phyloP scores from a whole-genome alignment of 805 yeast species.

The Nakazawaea ambrosiae region DNA sequence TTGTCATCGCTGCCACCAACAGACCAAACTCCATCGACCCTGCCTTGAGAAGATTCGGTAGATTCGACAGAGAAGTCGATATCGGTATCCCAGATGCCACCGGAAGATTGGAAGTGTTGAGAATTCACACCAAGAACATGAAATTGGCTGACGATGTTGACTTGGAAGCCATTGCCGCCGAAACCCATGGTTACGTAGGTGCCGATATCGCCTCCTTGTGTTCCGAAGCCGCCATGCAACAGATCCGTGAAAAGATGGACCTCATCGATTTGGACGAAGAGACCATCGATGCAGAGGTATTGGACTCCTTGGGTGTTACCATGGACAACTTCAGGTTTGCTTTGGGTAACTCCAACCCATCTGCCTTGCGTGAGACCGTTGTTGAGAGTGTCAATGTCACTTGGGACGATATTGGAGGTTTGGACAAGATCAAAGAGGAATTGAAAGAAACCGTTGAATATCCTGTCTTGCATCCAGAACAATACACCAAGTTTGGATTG shows the following conservation, averaged over 20 bases:
- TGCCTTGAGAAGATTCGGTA: conserved; percentile 78
- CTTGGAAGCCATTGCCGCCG: conserved; percentile 90
- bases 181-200: conserved; percentile 99
- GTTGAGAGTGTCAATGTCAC: conserved; percentile 98
- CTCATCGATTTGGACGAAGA: conserved; percentile 93
- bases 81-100: conserved; percentile 96
- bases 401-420: conserved; percentile 99
- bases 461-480: conserved; percentile 98
- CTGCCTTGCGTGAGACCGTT: conserved; percentile 98
- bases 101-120: conserved; percentile 93
- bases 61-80: conserved; percentile 82
- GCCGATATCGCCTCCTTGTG: conserved; percentile 97
- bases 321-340: conserved; percentile 99
- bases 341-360: conserved; percentile 95
- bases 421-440: conserved; percentile 93
- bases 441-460: conserved; percentile 98
- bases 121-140: conserved; percentile 99
- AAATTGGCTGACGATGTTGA: conserved; percentile 93
- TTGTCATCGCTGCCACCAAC: conserved; percentile 96
- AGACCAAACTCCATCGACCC: conserved; percentile 85
- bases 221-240: conserved; percentile 99
- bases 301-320: conserved; percentile 94
- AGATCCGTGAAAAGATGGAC: conserved; percentile 99
- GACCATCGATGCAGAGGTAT: conserved; percentile 93
- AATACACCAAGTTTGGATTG: conserved; percentile 95